Percentiles rank a stretch among this genome's conserved stretches.
Conservation (phyloP, 768 basidiomycete genomes). For the Strobilomyces confusus region DNA sequence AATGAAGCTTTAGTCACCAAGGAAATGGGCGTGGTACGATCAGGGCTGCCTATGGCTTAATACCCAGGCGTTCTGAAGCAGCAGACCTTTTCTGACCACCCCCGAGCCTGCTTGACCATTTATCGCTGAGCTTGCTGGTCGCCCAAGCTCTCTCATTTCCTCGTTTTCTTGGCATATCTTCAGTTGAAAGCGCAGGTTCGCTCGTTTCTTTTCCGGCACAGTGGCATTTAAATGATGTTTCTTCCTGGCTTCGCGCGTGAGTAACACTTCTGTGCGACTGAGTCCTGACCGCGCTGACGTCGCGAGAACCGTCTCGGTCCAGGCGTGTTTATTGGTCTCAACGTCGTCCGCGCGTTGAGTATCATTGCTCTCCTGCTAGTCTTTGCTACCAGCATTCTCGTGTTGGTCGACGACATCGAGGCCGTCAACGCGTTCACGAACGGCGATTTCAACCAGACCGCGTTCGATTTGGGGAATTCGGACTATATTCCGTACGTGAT, state of each 20-base stretch:
- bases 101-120: background rate
- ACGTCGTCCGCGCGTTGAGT: constrained; percentile 70
- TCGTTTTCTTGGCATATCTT: background rate
- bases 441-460: constrained; percentile 35
- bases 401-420: constrained; percentile 70
- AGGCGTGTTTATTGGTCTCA: constrained; percentile 71
- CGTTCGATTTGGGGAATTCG: constrained; percentile 48
- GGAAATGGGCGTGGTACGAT: constrained; percentile 11
- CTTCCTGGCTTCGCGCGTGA: constrained; percentile 30
- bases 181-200: constrained; percentile 21
- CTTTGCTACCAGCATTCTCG: constrained; percentile 70
- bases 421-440: constrained; percentile 63
- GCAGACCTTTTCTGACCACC: background rate
- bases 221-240: constrained; percentile 14
- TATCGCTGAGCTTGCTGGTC: constrained; percentile 26
- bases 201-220: background rate
- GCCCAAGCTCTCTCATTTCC: constrained; percentile 12
- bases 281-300: background rate
- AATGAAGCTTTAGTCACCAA: constrained; percentile 26
- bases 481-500: constrained; percentile 78
- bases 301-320: background rate
- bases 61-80: background rate
- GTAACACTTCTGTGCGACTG: background rate
- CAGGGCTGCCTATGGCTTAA: constrained; percentile 1
- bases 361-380: constrained; percentile 77